These are phyloP conservation scores for Calcarisporium arbuscula DNA, from an alignment of 2,329 filamentous ascomycete genomes.

Conservation along the genomic window DNA sequence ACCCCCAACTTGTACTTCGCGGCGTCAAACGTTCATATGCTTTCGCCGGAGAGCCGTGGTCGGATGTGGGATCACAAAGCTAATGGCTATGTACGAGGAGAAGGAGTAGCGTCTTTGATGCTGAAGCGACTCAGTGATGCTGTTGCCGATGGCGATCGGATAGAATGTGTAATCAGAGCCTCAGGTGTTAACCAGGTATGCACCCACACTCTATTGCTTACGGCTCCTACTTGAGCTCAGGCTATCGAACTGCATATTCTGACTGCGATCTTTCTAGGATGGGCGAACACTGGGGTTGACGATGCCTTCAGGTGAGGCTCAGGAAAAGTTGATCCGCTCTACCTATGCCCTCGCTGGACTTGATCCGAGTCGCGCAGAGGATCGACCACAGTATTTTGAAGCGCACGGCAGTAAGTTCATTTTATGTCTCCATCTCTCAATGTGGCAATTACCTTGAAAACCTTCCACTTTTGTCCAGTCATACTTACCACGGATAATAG, in stretches of 20 bases:
- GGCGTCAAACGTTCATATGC: conserved; percentile 11
- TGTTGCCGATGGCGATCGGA: conserved; percentile 32
- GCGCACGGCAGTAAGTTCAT: conserved; percentile 33
- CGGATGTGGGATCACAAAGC: conserved; percentile 30
- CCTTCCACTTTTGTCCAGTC: too few species aligned
- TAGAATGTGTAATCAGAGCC: conserved; percentile 26
- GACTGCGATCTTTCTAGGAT: too few species aligned
- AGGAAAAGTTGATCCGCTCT: conserved; percentile 17
- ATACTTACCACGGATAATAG: too few species aligned
- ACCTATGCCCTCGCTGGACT: conserved; percentile 23
- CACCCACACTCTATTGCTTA: too few species aligned
- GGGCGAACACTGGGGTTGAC: conserved; percentile 35
- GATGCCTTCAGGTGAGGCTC: conserved; percentile 9
- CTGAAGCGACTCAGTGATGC: conserved; percentile 39
- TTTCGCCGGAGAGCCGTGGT: conserved; percentile 6
- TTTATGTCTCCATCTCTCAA: too few species aligned
- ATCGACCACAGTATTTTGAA: conserved; percentile 19
- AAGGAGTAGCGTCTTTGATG: conserved; percentile 29
- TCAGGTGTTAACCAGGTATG: conserved; percentile 26
- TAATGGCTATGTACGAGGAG: conserved; percentile 41
- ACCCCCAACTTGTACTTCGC: conserved; percentile 14
- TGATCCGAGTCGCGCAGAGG: conserved; percentile 11
- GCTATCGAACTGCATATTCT: too few species aligned
- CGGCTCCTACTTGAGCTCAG: conserved; percentile 5
- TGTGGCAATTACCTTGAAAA: too few species aligned